phyloP scores from a whole-genome alignment of 2,329 filamentous ascomycete species.

The Decorospora gaudefroyi region DNA sequence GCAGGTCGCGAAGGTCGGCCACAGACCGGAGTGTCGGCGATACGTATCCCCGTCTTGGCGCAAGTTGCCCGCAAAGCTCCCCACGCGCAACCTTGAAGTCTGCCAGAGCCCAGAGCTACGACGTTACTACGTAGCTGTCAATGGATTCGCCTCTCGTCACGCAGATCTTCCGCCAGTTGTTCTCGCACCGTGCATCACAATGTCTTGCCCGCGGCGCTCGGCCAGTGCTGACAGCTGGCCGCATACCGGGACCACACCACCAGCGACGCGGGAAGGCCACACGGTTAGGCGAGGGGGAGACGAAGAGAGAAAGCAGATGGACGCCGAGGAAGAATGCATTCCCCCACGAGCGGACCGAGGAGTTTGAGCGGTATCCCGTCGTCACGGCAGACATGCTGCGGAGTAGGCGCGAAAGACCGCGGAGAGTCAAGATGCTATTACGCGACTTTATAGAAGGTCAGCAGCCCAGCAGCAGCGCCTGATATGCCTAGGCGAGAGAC shows the following conservation, averaged over 20 bases:
- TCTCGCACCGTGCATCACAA: conserved; percentile 68
- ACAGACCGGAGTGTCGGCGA: conserved; percentile 28
- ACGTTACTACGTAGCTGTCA: conserved; percentile 23
- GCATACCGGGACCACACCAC: conserved; percentile 30
- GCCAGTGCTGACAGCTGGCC: conserved; percentile 47
- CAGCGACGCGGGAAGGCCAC: conserved; percentile 41
- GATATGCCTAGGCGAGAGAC: conserved; percentile 43
- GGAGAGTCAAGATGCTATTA: conserved; percentile 92
- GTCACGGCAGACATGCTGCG: conserved; percentile 83
- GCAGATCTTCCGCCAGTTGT: conserved; percentile 83
- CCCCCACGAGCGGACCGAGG: conserved; percentile 74
- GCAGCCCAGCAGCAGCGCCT: conserved; percentile 10
- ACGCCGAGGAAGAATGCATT: conserved; percentile 79
- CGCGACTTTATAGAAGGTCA: conserved; percentile 95
- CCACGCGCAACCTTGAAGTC: conserved; percentile 30
- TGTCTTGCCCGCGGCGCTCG: conserved; percentile 55
- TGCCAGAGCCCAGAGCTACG: conserved; percentile 20
- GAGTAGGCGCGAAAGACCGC: conserved; percentile 72
- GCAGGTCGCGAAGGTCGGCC: conserved; percentile 11
- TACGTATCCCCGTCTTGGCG: conserved; percentile 38
- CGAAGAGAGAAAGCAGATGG: conserved; percentile 72
- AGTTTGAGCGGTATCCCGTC: conserved; percentile 80
- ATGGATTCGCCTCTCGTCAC: conserved; percentile 85
- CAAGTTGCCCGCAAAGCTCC: conserved; percentile 26
- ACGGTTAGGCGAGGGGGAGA: conserved; percentile 41